These are phyloP conservation scores for Prunus kanzakura DNA, from an alignment of 306 rosid genomes.

Conservation along the genomic window DNA sequence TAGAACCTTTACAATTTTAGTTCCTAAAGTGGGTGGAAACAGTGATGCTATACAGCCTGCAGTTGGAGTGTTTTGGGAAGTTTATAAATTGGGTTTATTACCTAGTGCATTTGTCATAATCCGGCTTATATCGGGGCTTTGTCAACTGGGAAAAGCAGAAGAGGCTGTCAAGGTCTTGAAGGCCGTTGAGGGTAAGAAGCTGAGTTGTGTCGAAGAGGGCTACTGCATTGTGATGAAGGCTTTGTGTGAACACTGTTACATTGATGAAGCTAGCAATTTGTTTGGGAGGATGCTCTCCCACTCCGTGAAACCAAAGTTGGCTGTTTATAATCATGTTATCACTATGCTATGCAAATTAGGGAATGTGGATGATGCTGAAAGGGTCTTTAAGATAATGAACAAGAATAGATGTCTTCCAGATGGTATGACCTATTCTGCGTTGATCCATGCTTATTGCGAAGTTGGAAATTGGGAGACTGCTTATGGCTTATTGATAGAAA, in stretches of 20 bases:
- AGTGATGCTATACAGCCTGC: constrained; percentile 59
- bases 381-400: constrained; percentile 59
- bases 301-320: constrained; percentile 56
- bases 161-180: constrained; percentile 53
- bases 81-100: constrained; percentile 37
- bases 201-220: constrained; percentile 47
- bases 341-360: constrained; percentile 64
- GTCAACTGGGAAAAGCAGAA: constrained; percentile 49
- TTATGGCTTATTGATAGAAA: constrained; percentile 49
- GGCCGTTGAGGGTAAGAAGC: constrained; percentile 47
- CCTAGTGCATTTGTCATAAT: constrained; percentile 63
- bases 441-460: constrained; percentile 56
- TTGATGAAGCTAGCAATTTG: constrained; percentile 44
- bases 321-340: constrained; percentile 54
- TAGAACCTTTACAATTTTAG: constrained; percentile 51
- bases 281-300: constrained; percentile 52
- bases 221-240: constrained; percentile 51
- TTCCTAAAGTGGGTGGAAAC: constrained; percentile 54
- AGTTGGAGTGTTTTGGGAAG: constrained; percentile 51
- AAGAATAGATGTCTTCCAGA: constrained; percentile 61
- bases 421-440: constrained; percentile 49
- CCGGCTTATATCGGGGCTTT: constrained; percentile 55
- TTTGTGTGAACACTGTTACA: constrained; percentile 39
- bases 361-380: constrained; percentile 43
- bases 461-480: constrained; percentile 50